A percentile compares a stretch with the other conserved stretches of the same genome.
Evolutionary conservation across 495 filamentous ascomycete species (phyloP).

Genomic region (Cercophora scortea): DNA sequence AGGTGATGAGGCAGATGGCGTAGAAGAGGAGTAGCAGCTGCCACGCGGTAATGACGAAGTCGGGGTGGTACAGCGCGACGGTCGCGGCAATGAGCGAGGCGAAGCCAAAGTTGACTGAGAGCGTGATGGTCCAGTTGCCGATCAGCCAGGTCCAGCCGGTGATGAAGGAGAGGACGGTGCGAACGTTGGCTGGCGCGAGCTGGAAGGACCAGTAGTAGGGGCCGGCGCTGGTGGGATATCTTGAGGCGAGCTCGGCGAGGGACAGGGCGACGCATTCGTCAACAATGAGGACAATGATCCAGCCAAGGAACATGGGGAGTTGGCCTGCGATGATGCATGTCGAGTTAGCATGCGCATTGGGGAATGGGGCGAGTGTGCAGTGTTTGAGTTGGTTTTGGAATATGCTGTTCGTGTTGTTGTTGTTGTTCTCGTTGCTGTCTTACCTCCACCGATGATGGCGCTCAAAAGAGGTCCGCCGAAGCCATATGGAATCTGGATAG

Average conservation of each 20-base stretch:
- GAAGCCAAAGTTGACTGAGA: conserved; percentile 55
- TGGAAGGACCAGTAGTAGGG: conserved; percentile 61
- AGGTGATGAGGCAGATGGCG: conserved; percentile 50
- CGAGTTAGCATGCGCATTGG: no score
- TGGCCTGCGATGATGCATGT: conserved; percentile 2
- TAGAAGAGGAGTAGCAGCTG: conserved; percentile 55
- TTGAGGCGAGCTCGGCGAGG: conserved; percentile 57
- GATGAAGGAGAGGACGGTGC: conserved; percentile 53
- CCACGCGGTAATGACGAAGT: conserved; percentile 42
- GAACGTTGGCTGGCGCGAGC: conserved; percentile 42
- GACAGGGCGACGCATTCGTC: conserved; percentile 50
- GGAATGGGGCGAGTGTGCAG: no score
- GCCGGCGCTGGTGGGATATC: conserved; percentile 53
- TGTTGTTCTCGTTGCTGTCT: conserved; percentile 2
- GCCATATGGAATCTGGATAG: conserved; percentile 31
- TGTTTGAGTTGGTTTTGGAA: no score
- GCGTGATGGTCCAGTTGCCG: conserved; percentile 56
- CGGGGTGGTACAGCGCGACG: conserved; percentile 43
- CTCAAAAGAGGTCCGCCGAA: conserved; percentile 31
- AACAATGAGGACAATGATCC: conserved; percentile 54
- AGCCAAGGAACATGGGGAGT: conserved; percentile 36
- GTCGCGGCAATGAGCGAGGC: conserved; percentile 52
- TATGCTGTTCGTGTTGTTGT: neutral
- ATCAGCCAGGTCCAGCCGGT: conserved; percentile 58
- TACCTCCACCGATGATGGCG: conserved; percentile 31